Evolutionary conservation across 129 eudicot species (phyloP).

Genomic region (Centaurea solstitialis): DNA sequence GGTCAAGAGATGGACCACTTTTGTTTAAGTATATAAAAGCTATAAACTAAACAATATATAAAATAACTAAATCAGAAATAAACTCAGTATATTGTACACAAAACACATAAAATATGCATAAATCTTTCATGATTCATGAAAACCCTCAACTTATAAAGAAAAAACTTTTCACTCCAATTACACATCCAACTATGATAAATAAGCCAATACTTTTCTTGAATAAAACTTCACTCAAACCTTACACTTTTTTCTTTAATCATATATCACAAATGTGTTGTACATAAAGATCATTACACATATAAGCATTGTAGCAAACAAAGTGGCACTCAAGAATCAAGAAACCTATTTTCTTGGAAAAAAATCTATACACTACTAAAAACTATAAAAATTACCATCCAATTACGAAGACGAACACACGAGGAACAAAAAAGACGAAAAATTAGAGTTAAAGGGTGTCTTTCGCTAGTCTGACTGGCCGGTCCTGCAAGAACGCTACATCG

Average conservation of each 20-base stretch:
- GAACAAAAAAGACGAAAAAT: background rate
- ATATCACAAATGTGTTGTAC: background rate
- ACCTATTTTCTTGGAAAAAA: constrained; percentile 12
- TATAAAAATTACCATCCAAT: constrained; percentile 9
- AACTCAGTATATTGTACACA: background rate
- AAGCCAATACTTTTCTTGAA: background rate
- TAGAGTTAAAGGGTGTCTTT: constrained; percentile 53
- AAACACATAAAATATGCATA: no score
- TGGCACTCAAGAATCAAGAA: background rate
- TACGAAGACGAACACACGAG: constrained; percentile 10
- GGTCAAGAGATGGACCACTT: background rate
- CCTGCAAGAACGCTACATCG: constrained; percentile 78
- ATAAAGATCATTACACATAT: constrained; percentile 19
- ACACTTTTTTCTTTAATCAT: background rate
- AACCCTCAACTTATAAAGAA: no score
- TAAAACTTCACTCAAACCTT: background rate
- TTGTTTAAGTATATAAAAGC: background rate
- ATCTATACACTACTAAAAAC: constrained; percentile 24
- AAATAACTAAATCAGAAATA: background rate
- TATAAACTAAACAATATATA: background rate
- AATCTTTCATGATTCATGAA: no score
- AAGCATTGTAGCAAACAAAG: constrained; percentile 10
- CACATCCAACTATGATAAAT: background rate
- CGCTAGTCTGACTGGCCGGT: constrained; percentile 76
- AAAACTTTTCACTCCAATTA: background rate